Evolutionary conservation across 1,284 basidiomycete genomes (phyloP).

Genomic region (Athelia psychrophila): DNA sequence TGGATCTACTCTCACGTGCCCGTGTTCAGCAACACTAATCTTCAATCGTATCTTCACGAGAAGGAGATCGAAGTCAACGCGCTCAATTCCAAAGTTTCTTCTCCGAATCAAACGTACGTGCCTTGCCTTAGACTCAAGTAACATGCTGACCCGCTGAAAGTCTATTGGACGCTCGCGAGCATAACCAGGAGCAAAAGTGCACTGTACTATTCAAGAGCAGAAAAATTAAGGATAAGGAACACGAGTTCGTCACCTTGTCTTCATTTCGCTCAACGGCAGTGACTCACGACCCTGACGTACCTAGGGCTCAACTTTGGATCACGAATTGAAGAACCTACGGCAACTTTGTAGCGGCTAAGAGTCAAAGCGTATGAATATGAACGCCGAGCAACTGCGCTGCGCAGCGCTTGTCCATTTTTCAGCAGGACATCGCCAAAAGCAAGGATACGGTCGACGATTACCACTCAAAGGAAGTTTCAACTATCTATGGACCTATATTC

Average conservation of each 20-base stretch:
- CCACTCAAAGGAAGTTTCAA: neutral
- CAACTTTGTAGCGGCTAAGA: neutral
- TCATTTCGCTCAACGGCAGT: no score
- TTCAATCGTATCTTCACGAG: neutral
- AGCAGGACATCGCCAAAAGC: neutral
- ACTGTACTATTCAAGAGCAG: neutral
- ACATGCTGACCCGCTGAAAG: neutral
- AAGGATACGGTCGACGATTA: neutral
- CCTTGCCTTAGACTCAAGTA: neutral
- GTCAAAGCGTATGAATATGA: neutral
- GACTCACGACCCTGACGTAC: neutral
- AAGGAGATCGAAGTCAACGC: neutral
- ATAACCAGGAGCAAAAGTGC: neutral
- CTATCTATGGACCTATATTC: neutral
- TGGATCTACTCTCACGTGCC: no score
- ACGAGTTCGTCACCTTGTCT: neutral
- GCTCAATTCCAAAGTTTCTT: neutral
- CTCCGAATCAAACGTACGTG: neutral
- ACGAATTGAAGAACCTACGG: neutral
- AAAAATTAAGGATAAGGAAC: neutral
- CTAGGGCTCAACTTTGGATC: neutral
- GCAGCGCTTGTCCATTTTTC: neutral
- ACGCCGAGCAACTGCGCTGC: neutral
- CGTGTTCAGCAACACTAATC: no score
- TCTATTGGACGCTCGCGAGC: neutral